These are phyloP conservation scores for Marasmius oreades DNA, from an alignment of 1,284 basidiomycete genomes.

Conservation along the genomic window DNA sequence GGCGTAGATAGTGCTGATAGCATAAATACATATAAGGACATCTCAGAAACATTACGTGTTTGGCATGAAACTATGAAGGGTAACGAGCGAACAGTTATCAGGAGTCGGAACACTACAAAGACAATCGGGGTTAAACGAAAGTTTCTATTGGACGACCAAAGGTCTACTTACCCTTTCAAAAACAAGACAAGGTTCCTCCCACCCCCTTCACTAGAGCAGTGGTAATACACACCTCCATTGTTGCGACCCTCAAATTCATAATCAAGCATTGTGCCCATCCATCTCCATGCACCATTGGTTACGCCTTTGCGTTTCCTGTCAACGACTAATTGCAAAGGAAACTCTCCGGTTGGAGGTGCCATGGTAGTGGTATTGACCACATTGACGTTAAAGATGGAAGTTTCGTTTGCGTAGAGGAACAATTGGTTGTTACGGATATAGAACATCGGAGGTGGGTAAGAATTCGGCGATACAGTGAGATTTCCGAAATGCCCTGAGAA, in stretches of 20 bases:
- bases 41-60: conserved; percentile 7
- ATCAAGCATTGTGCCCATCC: conserved; percentile 53
- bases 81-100: conserved; percentile 38
- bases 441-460: conserved; percentile 43
- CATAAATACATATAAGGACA: conserved; percentile 9
- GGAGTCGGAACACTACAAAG: conserved; percentile 29
- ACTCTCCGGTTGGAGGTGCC: conserved; percentile 25
- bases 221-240: conserved; percentile 50
- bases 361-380: conserved; percentile 45
- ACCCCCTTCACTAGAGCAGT: conserved; percentile 36
- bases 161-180: conserved; percentile 39
- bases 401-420: conserved; percentile 53
- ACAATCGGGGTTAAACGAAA: conserved; percentile 6
- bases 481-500: conserved; percentile 31
- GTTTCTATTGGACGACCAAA: not conserved
- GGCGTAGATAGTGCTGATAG: conserved; percentile 23
- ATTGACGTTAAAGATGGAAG: conserved; percentile 51
- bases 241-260: conserved; percentile 43
- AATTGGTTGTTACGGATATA: conserved; percentile 50
- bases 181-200: conserved; percentile 45
- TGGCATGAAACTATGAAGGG: conserved; percentile 40
- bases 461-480: conserved; percentile 28
- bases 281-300: conserved; percentile 45
- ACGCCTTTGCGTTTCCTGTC: conserved; percentile 37
- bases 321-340: conserved; percentile 45